A percentile compares a stretch with the other conserved stretches of the same genome.
Conservation (phyloP, 2,329 filamentous ascomycete genomes). For the Trichoderma sp. region DNA sequence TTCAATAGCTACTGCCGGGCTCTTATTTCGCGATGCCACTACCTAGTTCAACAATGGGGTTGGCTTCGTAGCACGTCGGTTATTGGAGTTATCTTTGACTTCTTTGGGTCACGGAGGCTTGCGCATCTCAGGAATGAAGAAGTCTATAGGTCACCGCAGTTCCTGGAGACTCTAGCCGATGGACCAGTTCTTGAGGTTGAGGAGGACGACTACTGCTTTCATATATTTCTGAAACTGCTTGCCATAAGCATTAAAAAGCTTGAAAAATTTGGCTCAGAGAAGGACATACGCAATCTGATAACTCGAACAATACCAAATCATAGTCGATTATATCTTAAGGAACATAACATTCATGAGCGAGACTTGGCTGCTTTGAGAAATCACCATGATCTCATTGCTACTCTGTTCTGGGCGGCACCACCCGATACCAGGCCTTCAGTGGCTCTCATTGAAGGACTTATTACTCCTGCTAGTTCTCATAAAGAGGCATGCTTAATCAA, state of each 20-base stretch:
- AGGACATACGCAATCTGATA: conserved; percentile 61
- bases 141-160: conserved; percentile 58
- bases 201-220: conserved; percentile 61
- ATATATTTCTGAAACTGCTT: conserved; percentile 65
- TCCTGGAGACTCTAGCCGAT: conserved; percentile 55
- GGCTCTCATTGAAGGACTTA: conserved; percentile 57
- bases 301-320: conserved; percentile 64
- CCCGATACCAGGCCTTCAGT: conserved; percentile 51
- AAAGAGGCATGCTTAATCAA: conserved; percentile 66
- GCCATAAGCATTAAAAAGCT: conserved; percentile 56
- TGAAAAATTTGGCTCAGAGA: conserved; percentile 45
- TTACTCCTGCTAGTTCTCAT: conserved; percentile 59
- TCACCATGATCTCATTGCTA: conserved; percentile 66
- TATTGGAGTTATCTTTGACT: conserved; percentile 63
- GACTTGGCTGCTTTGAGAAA: conserved; percentile 65
- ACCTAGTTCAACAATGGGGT: conserved; percentile 63
- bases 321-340: conserved; percentile 61
- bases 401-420: conserved; percentile 64
- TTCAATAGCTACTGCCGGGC: conserved; percentile 66
- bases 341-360: conserved; percentile 56
- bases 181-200: conserved; percentile 50
- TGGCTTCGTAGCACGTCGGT: conserved; percentile 59
- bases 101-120: conserved; percentile 62
- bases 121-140: conserved; percentile 65
- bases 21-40: conserved; percentile 59